Evolutionary conservation across 495 filamentous ascomycete genomes (phyloP), one percentile per base, ranked within the genome.

Genomic region (Margaritispora aquatica): DNA sequence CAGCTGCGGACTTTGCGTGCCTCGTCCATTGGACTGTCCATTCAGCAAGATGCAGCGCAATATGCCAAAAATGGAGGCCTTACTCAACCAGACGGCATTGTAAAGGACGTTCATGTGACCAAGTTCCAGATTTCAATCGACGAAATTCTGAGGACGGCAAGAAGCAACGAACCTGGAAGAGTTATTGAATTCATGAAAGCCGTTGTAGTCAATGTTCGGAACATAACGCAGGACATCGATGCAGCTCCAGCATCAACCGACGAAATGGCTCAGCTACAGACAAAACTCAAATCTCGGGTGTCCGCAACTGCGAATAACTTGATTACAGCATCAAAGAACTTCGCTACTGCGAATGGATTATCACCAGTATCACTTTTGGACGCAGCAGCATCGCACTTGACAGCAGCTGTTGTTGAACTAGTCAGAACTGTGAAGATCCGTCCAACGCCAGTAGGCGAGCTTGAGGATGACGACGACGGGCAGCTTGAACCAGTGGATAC

Each of bases 111-210:
- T 21, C 87, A 96, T 73, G 83, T 98, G 49, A 96, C 94, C 34
- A 90, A 89, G 62, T 97, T 96, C 78, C 94, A 98, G 69, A 87
- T 97, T 62, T 84, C 92, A 17, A 88, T 98, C 58, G 94, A 97
- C 67, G 94, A 97, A 66, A 81, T 97, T 4, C 77, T 98, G n/a
- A 85, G 84, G 34, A 77, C 77, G 44, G 90, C 89, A 2, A 84
- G 93, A 17, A 78, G 74, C 24, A 82, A 87, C n/a, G 84, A 88
- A 51, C 84, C 90, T 0, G 78, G 82, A 26, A 76, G 79, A 49
- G 84, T 93, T 24, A 82, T 95, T 34, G 82, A 89, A 29, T 80
- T 87, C 62, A 88, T 96, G 80, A 96, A 92, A 68, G 67, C 78
- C 58, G 89, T 97, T 36, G 82, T 96, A 26, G 74, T 90, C 56